These are phyloP conservation scores for Calonectria pseudoreteaudii DNA, from an alignment of 2,329 filamentous ascomycete species.

Conservation along the genomic window DNA sequence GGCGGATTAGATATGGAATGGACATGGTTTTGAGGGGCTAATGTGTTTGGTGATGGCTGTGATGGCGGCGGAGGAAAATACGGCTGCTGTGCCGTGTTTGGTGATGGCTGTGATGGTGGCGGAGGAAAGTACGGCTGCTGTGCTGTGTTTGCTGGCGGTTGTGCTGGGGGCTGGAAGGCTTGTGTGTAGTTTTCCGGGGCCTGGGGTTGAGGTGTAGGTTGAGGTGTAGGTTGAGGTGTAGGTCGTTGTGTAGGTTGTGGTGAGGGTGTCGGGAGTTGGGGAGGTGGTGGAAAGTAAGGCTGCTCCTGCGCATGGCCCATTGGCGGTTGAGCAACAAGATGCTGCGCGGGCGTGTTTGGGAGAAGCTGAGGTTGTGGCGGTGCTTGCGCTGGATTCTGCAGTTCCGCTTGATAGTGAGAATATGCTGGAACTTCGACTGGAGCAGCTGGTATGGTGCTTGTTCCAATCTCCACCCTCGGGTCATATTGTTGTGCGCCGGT, in stretches of 20 bases:
- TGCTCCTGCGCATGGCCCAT: not conserved
- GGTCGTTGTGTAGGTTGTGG: not conserved
- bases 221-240: not conserved
- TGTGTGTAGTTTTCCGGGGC: not conserved
- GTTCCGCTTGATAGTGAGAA: not conserved
- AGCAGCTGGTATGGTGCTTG: not conserved
- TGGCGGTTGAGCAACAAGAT: not conserved
- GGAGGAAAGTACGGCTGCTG: not conserved
- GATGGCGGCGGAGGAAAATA: not conserved
- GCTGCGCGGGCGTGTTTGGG: not conserved
- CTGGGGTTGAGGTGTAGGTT: not conserved
- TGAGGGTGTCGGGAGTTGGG: not conserved
- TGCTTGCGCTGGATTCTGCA: not conserved
- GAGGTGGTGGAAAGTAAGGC: not conserved
- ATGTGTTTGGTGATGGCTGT: not conserved
- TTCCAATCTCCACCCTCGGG: not conserved
- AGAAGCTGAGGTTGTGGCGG: not conserved
- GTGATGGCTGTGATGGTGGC: not conserved
- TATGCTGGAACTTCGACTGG: not conserved
- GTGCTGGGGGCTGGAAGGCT: not conserved
- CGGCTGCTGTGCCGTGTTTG: not conserved
- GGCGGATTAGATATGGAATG: not conserved
- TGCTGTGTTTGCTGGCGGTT: not conserved
- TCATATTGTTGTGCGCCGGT: not conserved
- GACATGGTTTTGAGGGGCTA: not conserved